phyloP scores from a whole-genome alignment of 352 stramenopile species.

The Phytophthora agathidicida region DNA sequence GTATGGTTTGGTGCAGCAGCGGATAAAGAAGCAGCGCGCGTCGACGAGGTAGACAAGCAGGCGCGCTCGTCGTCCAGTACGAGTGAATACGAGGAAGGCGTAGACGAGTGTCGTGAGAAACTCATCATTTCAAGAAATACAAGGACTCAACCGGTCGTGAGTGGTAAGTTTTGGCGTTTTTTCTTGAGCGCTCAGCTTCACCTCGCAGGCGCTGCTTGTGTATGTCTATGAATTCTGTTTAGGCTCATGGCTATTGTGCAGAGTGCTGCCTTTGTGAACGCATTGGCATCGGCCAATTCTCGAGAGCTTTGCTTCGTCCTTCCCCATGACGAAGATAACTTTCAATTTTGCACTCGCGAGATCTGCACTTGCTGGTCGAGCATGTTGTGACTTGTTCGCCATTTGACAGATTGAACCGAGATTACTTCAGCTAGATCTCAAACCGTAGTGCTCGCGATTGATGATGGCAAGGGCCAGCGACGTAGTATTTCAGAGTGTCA shows the following conservation, averaged over 20 bases:
- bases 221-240: constrained; percentile 5
- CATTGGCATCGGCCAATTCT: no score
- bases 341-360: constrained; percentile 39
- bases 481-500: constrained; percentile 17
- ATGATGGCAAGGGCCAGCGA: no score
- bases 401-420: no score
- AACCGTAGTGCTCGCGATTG: no score
- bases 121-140: constrained; percentile 33
- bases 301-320: constrained; percentile 15
- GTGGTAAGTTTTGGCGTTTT: constrained; percentile 6
- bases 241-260: no score
- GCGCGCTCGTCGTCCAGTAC: constrained; percentile 23
- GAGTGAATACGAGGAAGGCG: constrained; percentile 23
- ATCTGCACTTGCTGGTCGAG: constrained; percentile 24
- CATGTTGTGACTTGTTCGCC: no score
- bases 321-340: constrained; percentile 56
- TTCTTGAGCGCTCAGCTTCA: not conserved
- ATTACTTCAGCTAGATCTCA: constrained; percentile 15
- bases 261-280: no score
- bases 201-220: not conserved
- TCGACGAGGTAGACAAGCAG: constrained; percentile 1
- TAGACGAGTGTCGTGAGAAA: constrained; percentile 28
- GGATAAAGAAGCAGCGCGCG: constrained; percentile 1
- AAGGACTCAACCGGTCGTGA: constrained; percentile 23
- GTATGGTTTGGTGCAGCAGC: not conserved